phyloP scores from a whole-genome alignment of 2,329 filamentous ascomycete genomes.

The Fusarium anguioides region DNA sequence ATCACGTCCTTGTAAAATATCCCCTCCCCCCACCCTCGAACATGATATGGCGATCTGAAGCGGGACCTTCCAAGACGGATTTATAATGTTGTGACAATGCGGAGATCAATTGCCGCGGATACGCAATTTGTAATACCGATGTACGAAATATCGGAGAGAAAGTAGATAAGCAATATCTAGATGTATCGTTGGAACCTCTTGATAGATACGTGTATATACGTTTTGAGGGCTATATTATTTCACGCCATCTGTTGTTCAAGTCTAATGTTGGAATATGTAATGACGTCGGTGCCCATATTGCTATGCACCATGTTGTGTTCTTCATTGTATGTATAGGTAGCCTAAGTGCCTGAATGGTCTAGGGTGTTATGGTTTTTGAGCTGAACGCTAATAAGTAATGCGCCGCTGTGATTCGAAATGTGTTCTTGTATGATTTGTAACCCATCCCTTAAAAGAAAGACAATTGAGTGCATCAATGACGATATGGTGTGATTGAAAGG shows the following conservation, averaged over 20 bases:
- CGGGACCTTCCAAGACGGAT: conserved; percentile 36
- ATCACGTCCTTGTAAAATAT: background rate
- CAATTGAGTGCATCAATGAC: background rate
- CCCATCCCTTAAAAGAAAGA: background rate
- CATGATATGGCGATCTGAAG: conserved; percentile 27
- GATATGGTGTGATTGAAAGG: background rate
- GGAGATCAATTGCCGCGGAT: background rate
- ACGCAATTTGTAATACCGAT: background rate
- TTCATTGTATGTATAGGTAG: background rate
- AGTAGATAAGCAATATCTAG: background rate
- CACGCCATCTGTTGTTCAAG: background rate
- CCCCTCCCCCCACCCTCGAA: conserved; percentile 1
- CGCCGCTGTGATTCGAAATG: background rate
- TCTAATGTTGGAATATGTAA: background rate
- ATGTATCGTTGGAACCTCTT: background rate
- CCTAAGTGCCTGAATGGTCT: background rate
- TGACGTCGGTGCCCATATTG: background rate
- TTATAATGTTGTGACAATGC: conserved; percentile 10
- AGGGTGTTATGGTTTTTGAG: background rate
- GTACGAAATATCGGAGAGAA: background rate
- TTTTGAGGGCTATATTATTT: background rate
- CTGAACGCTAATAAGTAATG: background rate
- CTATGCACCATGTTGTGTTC: background rate
- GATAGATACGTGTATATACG: too few relatives aligned
- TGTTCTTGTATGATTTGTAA: background rate